Base-by-base conservation (phyloP, 2,329 filamentous ascomycete species). In the Xylaria sp. region DNA sequence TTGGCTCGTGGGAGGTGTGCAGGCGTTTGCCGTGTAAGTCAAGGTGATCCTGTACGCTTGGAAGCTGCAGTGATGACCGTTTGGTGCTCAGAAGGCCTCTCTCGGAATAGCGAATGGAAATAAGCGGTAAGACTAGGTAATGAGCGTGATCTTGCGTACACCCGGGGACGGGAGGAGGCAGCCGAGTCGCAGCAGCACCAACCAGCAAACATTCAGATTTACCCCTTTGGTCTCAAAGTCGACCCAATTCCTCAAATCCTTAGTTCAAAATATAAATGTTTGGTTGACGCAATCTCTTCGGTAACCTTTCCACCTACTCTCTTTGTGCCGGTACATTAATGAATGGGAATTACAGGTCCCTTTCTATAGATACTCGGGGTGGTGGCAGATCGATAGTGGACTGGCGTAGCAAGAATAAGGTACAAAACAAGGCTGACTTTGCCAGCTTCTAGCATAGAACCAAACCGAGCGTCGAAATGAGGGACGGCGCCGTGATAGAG, bases 1-100 rank as follows among this genome's bases (percentile, higher is more conserved):
- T 82, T 79, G 79, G 80, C 80, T 78, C 76, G 78, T 78, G 75
- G 73, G 76, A 75, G 74, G 64, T 71, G 75, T 75, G 75, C 79
- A 78, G 77, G 79, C 75, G 71, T 74, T 74, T 72, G 76, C 74
- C 70, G 77, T 75, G 74, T 78, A 78, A 77, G 78, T 79, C 75
- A 78, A 76, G 76, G 77, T 73, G 69, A 71, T 77, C 74, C 75
- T 77, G 75, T 70, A 74, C 78, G 74, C 76, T 78, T 78, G 74
- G 75, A 74, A 77, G 75, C 76, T 79, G 79, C 79, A 79, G 79
- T 75, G 73, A 73, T 77, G 76, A 73, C 71, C 72, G 72, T 71
- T 73, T 64, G 61, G 57, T 55, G 70, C 68, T 73, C 67, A 74
- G 73, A 72, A 75, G 74, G 76, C 76, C 77, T 71, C 75, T 74